Evolutionary conservation across 2,329 filamentous ascomycete genomes (phyloP).

Genomic region (Alternaria infectoria): DNA sequence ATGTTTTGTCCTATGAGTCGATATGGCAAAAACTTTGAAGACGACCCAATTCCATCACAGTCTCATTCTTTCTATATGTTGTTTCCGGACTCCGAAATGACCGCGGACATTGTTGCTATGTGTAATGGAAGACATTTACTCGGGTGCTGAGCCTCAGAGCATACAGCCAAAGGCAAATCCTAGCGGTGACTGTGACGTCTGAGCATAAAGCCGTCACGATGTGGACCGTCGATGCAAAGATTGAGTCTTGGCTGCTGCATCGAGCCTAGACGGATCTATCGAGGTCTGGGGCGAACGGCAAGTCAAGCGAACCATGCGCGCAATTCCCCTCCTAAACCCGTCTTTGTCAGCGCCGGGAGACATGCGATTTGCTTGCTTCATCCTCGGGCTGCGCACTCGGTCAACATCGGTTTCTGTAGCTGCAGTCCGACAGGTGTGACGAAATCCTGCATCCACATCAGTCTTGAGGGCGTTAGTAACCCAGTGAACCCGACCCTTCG

Average conservation of each 20-base stretch:
- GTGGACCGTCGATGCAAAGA: conserved; percentile 22
- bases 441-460: conserved; percentile 15
- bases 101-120: conserved; percentile 10
- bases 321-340: not conserved
- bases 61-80: conserved; percentile 17
- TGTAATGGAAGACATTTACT: conserved; percentile 18
- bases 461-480: conserved; percentile 18
- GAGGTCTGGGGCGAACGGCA: not conserved
- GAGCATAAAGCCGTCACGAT: conserved; percentile 18
- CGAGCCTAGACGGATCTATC: conserved; percentile 4
- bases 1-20: not conserved
- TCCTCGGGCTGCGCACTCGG: conserved; percentile 20
- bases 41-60: not conserved
- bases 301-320: conserved; percentile 11
- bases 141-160: conserved; percentile 16
- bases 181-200: conserved; percentile 28
- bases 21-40: not conserved
- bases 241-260: conserved; percentile 37
- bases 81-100: conserved; percentile 17
- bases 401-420: conserved; percentile 17
- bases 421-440: conserved; percentile 5
- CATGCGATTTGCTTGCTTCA: conserved; percentile 15
- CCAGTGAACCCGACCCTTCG: conserved; percentile 12
- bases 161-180: conserved; percentile 1
- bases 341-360: conserved; percentile 12